These are phyloP conservation scores for Atkinsonella texensis DNA, from an alignment of 2,329 filamentous ascomycete genomes.

Conservation along the genomic window DNA sequence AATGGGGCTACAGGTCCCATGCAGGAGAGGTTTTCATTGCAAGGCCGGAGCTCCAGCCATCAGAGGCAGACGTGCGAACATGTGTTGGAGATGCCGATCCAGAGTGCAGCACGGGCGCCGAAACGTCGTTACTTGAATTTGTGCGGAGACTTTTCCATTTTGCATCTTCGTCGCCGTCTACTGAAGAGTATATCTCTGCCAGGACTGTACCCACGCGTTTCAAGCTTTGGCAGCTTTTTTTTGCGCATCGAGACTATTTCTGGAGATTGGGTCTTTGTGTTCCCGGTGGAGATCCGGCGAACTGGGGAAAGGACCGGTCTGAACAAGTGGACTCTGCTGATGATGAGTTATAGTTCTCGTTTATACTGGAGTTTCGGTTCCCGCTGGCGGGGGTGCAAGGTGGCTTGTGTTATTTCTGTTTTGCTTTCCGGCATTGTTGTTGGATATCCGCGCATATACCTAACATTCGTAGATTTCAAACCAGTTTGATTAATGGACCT, in stretches of 20 bases:
- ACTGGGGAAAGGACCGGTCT: constrained; percentile 40
- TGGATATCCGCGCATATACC: background rate
- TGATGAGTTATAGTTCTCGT: constrained; percentile 23
- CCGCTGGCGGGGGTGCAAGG: background rate
- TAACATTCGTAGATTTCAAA: background rate
- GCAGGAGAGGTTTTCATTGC: constrained; percentile 79
- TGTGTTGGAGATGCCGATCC: constrained; percentile 64
- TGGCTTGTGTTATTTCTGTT: background rate
- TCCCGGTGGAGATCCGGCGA: constrained; percentile 60
- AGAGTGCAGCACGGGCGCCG: constrained; percentile 55
- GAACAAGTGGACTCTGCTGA: constrained; percentile 7
- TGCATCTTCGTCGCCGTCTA: constrained; percentile 13
- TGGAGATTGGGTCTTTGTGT: constrained; percentile 85
- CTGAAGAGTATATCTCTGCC: constrained; percentile 11
- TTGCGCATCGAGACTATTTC: constrained; percentile 93
- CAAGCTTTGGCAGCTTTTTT: constrained; percentile 85
- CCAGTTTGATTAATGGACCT: too few relatives aligned
- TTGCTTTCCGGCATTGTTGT: background rate
- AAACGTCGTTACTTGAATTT: constrained; percentile 20
- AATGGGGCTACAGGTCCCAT: constrained; percentile 83
- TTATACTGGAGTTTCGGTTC: background rate
- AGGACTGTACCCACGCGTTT: constrained; percentile 47
- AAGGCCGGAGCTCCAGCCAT: constrained; percentile 57
- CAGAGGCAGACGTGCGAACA: constrained; percentile 51
- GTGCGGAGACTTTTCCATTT: constrained; percentile 16